Evolutionary conservation across 2,329 filamentous ascomycete species (phyloP), one percentile per base, ranked within the genome.

Genomic region (Magnaporthiopsis incrustans): DNA sequence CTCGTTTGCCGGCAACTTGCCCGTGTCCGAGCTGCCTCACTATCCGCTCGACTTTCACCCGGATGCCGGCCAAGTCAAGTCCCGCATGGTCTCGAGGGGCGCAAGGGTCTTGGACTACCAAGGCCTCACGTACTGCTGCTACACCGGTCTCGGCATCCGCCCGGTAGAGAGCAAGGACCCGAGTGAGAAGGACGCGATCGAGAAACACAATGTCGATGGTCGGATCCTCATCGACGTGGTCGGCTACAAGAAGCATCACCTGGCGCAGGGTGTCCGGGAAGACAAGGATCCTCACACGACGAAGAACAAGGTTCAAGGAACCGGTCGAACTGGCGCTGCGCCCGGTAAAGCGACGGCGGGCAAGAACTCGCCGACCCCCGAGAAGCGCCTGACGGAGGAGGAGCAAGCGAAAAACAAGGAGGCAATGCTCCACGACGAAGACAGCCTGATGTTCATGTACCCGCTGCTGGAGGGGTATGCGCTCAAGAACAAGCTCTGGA

Each of bases 371-470:
- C 58, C 30, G 15, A 25, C 58, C 22, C 32, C 32, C 30, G 15
- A 25, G 27, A 60, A 68, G 57, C 71, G 75, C 8, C 67, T 77
- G 38, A 71, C 65, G 35, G 69, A 73, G n/a, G 69, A 73, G 27
- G 70, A 75, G 14, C 74, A 78, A 65, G 64, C 69, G 35, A 71
- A 70, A 64, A 81, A 80, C 69, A 77, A 73, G 66, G 66, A 71
- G 1, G 69, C 73, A 27, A 78, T 82, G 73, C 69, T 81, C 1
- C 68, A 67, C 15, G 69, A 70, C 27, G 71, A 75, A 30, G 70
- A 77, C 89, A 99, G 99, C 88, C 82, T 99, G 77, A 99, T 95
- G 68, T 91, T 99, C 77, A 93, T 99, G 90, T 99, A 99, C 89
- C 97, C 94, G 61, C 83, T 89, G 68, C 85, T 80, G 50, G 71